Evolutionary conservation across 768 basidiomycete genomes (phyloP), one percentile per base, ranked within the genome.

Genomic region (Saitozyma podzolica): DNA sequence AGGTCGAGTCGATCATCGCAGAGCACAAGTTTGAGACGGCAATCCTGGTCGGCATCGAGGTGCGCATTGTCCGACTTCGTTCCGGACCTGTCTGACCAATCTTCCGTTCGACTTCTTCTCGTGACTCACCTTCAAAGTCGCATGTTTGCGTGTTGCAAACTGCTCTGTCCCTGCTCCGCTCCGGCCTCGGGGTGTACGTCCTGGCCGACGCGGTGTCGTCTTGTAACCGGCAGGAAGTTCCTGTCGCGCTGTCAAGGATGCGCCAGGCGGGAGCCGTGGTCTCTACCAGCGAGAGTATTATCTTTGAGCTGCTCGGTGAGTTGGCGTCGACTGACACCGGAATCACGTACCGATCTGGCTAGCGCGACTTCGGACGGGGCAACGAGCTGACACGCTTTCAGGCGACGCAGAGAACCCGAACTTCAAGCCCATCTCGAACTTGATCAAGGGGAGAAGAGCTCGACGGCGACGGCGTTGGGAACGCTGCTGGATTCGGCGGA

Each of bases 141-240:
- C 93, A 95, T 70, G 86, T 96, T 63, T 96, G 93, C 72, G 86
- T 95, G 9, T 83, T 92, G 7, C 92, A 95, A 78, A 90, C 91
- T 0, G 83, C 88, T 0, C 81, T 93, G 16, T 87, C 89, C 63
- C 83, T 95, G 11, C 77, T 79, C 29, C 60, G 67, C 16, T 20
- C 42, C 0, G 62, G 58, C 1, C 54, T 56, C 37, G 75, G 83
- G 62, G 86, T 89, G 7, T 85, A 89, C 75, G 83, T 93, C 45
- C 80, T 92, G 20, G 90, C 89, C 1, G 92, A 96, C 72, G 91
- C 87, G 14, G 87, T 94, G 14, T 91, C 90, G 2, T 89, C 88
- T 40, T 87, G 85, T 67, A 91, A 92, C 80, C 82, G 83, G 52
- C 88, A 88, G 64, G 93, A 96, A 76, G 83, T 92, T 0, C 86